Evolutionary conservation across 1,284 basidiomycete genomes (phyloP), one percentile per base, ranked within the genome.

Genomic region (Cutaneotrichosporon spelunceum): DNA sequence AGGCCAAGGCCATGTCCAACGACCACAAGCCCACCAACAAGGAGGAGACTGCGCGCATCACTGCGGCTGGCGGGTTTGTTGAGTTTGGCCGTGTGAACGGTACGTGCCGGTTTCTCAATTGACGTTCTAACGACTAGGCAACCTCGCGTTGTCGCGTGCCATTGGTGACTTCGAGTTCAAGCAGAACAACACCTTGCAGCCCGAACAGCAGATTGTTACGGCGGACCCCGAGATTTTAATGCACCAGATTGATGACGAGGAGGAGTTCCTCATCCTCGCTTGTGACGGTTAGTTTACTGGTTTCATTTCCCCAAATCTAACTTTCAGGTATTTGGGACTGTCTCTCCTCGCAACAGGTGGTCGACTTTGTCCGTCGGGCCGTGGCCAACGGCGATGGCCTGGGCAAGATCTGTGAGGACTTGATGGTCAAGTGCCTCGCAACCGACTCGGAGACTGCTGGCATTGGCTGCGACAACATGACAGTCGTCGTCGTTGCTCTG

Each of bases 381-480:
- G 83, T 98, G 42, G 87, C 91, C 14, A 84, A 93, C 69, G 88
- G 90, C 58, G 90, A 88, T 70, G 83, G 87, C 57, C 84, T 99
- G 14, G 72, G 81, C 27, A 87, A 92, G 74, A 91, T 98, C 66
- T 87, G 88, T 72, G 93, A 97, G 77, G 85, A 88, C 70, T 86
- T 97, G 70, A 96, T 96, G 80, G 90, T 93, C 67, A 88, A 89
- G 68, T 99, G 96, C 76, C 84, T 98, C 52, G 94, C 96, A 13
- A 93, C 94, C 1, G 92, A 97, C 76, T 90, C 91, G 2, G 89
- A 90, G 52, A 90, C 90, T 45, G 92, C 91, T 49, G 95, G 96
- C 19, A 91, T 98, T 65, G 96, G 96, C 24, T 98, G 94, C 76
- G 96, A 99, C 82, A 99, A 99, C 82, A 99, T 99, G 96, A 99